phyloP scores from a whole-genome alignment of 2,329 filamentous ascomycete genomes.

The Penicillium sp. region DNA sequence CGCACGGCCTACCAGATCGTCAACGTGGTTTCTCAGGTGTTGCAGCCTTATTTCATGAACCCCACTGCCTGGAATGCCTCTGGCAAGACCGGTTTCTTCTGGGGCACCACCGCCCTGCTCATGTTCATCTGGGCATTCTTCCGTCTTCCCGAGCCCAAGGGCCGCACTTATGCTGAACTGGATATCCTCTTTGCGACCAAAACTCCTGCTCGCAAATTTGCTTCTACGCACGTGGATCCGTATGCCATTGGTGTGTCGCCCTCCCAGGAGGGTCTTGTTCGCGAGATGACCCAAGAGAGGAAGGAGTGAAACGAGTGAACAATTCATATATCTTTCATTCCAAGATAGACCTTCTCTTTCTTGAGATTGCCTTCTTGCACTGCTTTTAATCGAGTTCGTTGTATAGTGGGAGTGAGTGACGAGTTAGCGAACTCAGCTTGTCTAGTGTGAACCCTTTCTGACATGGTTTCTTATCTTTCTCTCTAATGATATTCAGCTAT shows the following conservation, averaged over 20 bases:
- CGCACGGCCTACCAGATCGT: conserved; percentile 55
- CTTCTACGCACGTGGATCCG: conserved; percentile 22
- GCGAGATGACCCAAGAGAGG: conserved; percentile 7
- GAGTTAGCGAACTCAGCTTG: too few relatives aligned
- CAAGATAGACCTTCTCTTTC: too few relatives aligned
- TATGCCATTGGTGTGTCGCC: conserved; percentile 14
- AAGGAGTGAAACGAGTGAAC: conserved; percentile 8
- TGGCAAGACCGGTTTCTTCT: conserved; percentile 47
- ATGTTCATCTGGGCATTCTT: conserved; percentile 41
- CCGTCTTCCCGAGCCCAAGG: conserved; percentile 42
- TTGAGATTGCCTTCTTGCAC: too few relatives aligned
- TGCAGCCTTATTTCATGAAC: conserved; percentile 40
- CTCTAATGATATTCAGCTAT: too few relatives aligned
- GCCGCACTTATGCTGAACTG: conserved; percentile 44
- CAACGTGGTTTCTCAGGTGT: conserved; percentile 51
- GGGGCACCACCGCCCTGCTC: conserved; percentile 32
- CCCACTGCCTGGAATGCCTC: conserved; percentile 41
- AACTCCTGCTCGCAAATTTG: conserved; percentile 39
- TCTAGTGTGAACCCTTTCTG: too few relatives aligned
- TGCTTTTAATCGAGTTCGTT: too few relatives aligned
- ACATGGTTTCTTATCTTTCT: too few relatives aligned
- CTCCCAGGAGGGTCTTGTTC: conserved; percentile 22
- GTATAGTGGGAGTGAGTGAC: too few relatives aligned
- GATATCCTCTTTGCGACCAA: conserved; percentile 46
- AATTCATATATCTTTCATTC: too few relatives aligned